Percentiles rank a stretch among this genome's conserved stretches.
These are phyloP conservation scores for Thermochaetoides dissita DNA, from an alignment of 2,329 filamentous ascomycete genomes.

Conservation along the genomic window DNA sequence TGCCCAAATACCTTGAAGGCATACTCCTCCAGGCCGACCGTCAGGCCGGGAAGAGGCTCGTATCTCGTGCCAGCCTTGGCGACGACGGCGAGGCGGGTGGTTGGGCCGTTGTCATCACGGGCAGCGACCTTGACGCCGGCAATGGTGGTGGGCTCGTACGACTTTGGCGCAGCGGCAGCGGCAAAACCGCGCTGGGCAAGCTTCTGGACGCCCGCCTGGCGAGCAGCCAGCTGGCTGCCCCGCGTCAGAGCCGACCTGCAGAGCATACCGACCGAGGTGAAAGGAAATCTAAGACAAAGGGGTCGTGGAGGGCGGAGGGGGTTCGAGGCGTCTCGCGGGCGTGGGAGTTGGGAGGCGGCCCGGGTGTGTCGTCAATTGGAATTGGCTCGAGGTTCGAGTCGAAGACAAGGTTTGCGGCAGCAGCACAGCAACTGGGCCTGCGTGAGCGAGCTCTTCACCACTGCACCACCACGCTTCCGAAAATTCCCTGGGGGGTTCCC, in stretches of 20 bases:
- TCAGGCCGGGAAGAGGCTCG: slow-evolving; percentile 76
- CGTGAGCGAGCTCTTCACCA: slow-evolving; percentile 16
- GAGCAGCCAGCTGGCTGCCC: slow-evolving; percentile 43
- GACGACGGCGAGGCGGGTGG: slow-evolving; percentile 80
- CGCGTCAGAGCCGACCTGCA: slow-evolving; percentile 46
- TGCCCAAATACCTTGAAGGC: slow-evolving; percentile 63
- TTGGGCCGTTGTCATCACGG: slow-evolving; percentile 76
- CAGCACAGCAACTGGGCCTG: slow-evolving; percentile 3
- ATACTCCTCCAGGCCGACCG: slow-evolving; percentile 83
- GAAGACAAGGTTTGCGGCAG: slow-evolving; percentile 16
- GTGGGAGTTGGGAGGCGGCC: slow-evolving; percentile 30
- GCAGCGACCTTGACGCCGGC: slow-evolving; percentile 85
- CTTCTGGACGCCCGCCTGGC: slow-evolving; percentile 41
- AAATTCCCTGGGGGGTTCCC: slow-evolving; percentile 17
- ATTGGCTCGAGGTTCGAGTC: slow-evolving; percentile 14
- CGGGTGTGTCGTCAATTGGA: slow-evolving; percentile 36
- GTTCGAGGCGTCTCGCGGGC: too few relatives aligned
- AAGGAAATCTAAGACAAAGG: too few relatives aligned
- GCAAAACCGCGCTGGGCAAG: slow-evolving; percentile 37
- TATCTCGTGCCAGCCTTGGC: slow-evolving; percentile 91
- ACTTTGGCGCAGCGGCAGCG: slow-evolving; percentile 45
- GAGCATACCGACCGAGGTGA: slow-evolving; percentile 30
- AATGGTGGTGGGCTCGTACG: slow-evolving; percentile 78
- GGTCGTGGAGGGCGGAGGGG: too few relatives aligned
- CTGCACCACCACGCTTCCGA: slow-evolving; percentile 13